Conservation (phyloP, 164 flowering plant genomes). For the Malania oleifera region DNA sequence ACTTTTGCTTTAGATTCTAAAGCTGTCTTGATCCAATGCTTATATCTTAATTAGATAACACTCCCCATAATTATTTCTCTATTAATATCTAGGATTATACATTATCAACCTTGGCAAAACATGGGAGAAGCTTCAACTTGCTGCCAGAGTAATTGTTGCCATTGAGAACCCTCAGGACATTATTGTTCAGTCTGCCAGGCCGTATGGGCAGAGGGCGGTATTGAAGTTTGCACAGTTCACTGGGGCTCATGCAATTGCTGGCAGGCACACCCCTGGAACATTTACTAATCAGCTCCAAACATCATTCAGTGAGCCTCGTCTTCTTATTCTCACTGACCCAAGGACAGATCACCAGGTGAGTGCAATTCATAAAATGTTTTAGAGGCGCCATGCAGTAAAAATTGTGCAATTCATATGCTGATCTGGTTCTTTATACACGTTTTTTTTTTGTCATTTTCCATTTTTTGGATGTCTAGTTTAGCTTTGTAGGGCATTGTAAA, state of each 20-base stretch:
- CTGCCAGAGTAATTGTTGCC: conserved; percentile 83
- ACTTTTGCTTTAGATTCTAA: too few relatives aligned
- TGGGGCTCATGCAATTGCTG: conserved; percentile 78
- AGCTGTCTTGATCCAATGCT: too few relatives aligned
- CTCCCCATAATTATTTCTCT: neutral
- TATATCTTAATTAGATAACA: too few relatives aligned
- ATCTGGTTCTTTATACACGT: too few relatives aligned
- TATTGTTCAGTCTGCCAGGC: conserved; percentile 90
- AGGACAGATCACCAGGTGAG: conserved; percentile 61
- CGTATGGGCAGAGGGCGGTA: conserved; percentile 89
- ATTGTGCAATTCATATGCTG: too few relatives aligned
- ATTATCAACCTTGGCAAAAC: conserved; percentile 83
- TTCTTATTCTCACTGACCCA: conserved; percentile 83
- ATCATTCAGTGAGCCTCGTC: conserved; percentile 73
- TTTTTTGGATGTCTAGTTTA: conserved; percentile 31
- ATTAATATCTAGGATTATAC: conserved; percentile 45
- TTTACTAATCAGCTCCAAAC: conserved; percentile 88
- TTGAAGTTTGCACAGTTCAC: conserved; percentile 80
- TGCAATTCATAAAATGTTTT: neutral
- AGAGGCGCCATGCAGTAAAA: too few relatives aligned
- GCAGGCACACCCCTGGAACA: conserved; percentile 88
- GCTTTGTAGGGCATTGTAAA: neutral
- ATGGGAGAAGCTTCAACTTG: conserved; percentile 81
- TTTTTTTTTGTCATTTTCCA: neutral
- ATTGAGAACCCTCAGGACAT: conserved; percentile 85